A percentile compares a stretch with the other conserved stretches of the same genome.
Conservation (phyloP, 441 rosid species). For the Hypseocharis bilobata region DNA sequence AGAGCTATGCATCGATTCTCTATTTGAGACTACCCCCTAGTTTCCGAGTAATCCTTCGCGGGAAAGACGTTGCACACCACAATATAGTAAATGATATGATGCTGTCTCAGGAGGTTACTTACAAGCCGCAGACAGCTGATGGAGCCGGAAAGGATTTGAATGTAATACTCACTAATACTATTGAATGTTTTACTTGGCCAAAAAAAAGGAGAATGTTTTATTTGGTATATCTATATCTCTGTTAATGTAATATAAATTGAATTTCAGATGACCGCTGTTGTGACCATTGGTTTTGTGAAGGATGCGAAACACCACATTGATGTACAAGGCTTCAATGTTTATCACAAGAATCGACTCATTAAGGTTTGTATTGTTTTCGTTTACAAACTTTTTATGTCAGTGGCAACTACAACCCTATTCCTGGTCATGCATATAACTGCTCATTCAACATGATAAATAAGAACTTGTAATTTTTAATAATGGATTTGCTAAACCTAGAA, state of each 20-base stretch:
- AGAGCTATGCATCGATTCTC: slow-evolving; percentile 86
- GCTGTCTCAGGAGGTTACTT: slow-evolving; percentile 50
- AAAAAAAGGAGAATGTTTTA: background rate
- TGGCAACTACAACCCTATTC: background rate
- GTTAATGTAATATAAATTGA: slow-evolving; percentile 20
- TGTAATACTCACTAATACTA: slow-evolving; percentile 29
- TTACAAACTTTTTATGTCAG: background rate
- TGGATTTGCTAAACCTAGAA: too few relatives aligned
- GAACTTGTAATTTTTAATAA: background rate
- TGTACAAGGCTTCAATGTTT: slow-evolving; percentile 92
- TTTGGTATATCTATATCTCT: slow-evolving; percentile 14
- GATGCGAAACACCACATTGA: slow-evolving; percentile 82
- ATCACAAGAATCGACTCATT: slow-evolving; percentile 87
- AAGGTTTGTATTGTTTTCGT: slow-evolving; percentile 43
- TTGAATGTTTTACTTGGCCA: background rate
- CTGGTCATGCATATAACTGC: too few relatives aligned
- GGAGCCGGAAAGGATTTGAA: slow-evolving; percentile 36
- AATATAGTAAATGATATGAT: slow-evolving; percentile 91
- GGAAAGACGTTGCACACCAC: slow-evolving; percentile 85
- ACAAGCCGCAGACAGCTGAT: slow-evolving; percentile 57
- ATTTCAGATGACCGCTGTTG: slow-evolving; percentile 59
- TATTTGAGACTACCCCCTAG: slow-evolving; percentile 71
- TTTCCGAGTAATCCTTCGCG: slow-evolving; percentile 80
- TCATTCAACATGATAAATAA: too few relatives aligned
- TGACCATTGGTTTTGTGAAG: slow-evolving; percentile 90